These are phyloP conservation scores for Trametes cingulata DNA, from an alignment of 768 basidiomycete genomes.

Conservation along the genomic window DNA sequence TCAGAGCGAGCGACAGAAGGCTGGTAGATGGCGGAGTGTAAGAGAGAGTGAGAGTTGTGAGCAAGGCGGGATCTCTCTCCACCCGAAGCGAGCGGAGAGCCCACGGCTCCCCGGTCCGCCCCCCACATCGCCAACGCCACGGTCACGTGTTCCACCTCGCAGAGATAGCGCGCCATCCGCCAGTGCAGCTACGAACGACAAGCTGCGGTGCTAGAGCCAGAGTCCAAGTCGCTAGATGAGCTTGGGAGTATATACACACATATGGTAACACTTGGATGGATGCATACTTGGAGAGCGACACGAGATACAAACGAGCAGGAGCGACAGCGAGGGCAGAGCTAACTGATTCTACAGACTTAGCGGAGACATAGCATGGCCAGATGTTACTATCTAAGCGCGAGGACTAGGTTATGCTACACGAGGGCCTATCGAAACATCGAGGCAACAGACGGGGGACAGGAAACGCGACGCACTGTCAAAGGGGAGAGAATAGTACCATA, in stretches of 20 bases:
- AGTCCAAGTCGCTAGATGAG: no score
- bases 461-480: neutral
- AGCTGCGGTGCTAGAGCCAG: no score
- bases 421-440: neutral
- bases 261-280: no score
- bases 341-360: neutral
- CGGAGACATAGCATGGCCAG: neutral
- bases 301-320: neutral
- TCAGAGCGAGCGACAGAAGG: neutral
- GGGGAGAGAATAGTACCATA: neutral
- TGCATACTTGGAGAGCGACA: no score
- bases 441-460: neutral
- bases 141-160: conserved; percentile 11
- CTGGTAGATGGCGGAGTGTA: neutral
- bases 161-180: neutral
- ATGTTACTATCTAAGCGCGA: conserved; percentile 8
- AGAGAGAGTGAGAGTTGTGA: neutral
- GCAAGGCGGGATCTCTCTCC: no score
- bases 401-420: conserved; percentile 10
- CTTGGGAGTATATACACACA: no score
- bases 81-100: neutral
- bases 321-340: neutral
- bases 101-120: conserved; percentile 2
- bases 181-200: neutral
- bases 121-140: conserved; percentile 4